Base-by-base conservation (phyloP, 2,329 filamentous ascomycete genomes). In the Pseudogymnoascus sp. region DNA sequence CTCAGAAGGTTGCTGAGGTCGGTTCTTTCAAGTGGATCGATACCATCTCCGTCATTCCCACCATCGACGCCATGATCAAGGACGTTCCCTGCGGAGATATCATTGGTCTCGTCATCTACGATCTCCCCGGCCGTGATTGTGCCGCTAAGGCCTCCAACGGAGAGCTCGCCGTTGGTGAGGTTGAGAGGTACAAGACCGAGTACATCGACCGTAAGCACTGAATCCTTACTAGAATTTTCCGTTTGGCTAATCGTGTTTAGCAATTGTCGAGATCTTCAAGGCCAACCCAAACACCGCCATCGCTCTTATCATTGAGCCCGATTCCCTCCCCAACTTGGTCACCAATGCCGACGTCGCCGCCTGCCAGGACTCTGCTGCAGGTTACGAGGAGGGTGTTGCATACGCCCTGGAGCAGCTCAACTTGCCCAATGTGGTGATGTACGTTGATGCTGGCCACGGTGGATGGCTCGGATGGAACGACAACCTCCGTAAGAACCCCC, bases 401-500 rank as follows among this genome's bases (percentile, higher is more conserved):
- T 81, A 84, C 67, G 81, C 81, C 47, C 63, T 84, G 63, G 75
- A 73, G 63, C 70, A 76, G 59, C 77, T 84, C 28, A 79, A 84
- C 70, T 74, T 83, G 9, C 77, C 79, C 63, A 81, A 84, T 66
- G 80, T 84, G 25, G 75, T 78, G 70, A 81, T 82, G 80, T 84
- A 84, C 65, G 73, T 84, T 54, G 81, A 84, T 64, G 81, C 79
- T 25, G 81, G 81, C 30, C 81, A 85, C 70, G 80, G 78, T 5
- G 82, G 82, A 61, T 84, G 82, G 81, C 76, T 84, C 60, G 81
- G 82, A 61, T 84, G 81, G 81, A 72, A 76, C 4, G 80, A 77
- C 22, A 84, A 84, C 70, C 74, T 83, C 38, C n/a, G 65, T 68
- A 47, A 25, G 66, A 59, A 4, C 4, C 33, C 33, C 30, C 25